phyloP scores from a whole-genome alignment of 1,284 basidiomycete genomes.

The Apiotrichum siamense region DNA sequence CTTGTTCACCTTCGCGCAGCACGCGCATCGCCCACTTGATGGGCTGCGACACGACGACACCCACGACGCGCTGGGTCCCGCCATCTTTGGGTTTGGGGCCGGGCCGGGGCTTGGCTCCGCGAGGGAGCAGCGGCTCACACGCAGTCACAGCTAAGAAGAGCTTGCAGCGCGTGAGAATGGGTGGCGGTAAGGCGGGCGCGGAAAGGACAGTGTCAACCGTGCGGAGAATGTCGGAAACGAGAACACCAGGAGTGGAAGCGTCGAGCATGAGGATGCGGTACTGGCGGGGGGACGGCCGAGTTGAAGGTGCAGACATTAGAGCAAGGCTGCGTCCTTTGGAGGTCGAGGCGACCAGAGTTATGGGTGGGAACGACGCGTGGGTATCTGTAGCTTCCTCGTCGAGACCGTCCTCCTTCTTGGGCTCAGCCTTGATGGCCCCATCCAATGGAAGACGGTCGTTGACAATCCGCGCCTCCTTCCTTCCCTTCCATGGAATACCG shows the following conservation, averaged over 20 bases:
- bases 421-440: neutral
- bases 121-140: constrained; percentile 18
- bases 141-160: constrained; percentile 45
- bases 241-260: constrained; percentile 21
- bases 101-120: constrained; percentile 4
- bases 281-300: neutral
- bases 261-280: constrained; percentile 34
- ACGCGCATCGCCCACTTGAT: constrained; percentile 47
- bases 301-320: neutral
- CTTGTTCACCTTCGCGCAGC: constrained; percentile 16
- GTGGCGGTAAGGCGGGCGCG: constrained; percentile 38
- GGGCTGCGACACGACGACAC: constrained; percentile 45
- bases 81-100: neutral
- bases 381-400: neutral
- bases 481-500: constrained; percentile 44
- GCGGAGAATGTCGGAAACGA: constrained; percentile 44
- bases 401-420: neutral
- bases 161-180: constrained; percentile 42
- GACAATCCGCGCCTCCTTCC: neutral
- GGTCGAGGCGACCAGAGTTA: no score
- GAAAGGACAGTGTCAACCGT: constrained; percentile 48
- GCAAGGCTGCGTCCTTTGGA: neutral
- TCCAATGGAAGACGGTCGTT: neutral
- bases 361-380: neutral
- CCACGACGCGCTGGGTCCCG: constrained; percentile 39